Evolutionary conservation across 306 rosid genomes (phyloP).

Genomic region (Acacia acuminata): DNA sequence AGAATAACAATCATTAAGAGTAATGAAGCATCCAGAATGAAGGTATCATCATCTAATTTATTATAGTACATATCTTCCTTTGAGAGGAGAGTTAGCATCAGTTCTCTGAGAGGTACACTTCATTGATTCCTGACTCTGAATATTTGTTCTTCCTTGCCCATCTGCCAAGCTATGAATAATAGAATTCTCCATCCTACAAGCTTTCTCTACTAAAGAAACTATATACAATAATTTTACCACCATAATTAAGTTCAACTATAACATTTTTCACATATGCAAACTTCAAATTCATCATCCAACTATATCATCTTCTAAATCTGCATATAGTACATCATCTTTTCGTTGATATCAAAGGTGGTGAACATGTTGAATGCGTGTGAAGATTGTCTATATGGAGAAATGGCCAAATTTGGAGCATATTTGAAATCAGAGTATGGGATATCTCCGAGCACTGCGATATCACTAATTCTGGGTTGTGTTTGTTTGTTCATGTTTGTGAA

Average conservation of each 20-base stretch:
- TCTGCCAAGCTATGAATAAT: not conserved
- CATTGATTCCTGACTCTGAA: not conserved
- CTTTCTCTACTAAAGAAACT: not conserved
- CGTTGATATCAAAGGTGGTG: not conserved
- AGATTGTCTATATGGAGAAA: not conserved
- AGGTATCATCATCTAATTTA: not conserved
- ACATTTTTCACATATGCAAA: not conserved
- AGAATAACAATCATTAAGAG: too few species aligned
- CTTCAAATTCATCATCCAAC: not conserved
- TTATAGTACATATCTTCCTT: not conserved
- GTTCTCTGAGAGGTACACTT: not conserved
- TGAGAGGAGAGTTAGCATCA: not conserved
- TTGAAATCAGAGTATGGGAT: conserved; percentile 20
- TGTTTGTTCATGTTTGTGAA: conserved; percentile 14
- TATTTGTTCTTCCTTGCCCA: not conserved
- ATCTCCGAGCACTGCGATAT: conserved; percentile 12
- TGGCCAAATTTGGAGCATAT: not conserved
- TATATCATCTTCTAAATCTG: not conserved
- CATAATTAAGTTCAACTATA: not conserved
- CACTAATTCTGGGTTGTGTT: conserved; percentile 26
- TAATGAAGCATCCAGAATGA: not conserved
- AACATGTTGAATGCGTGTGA: not conserved
- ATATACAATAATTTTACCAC: not conserved
- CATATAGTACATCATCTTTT: not conserved
- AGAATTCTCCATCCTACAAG: not conserved